Conservation (phyloP, 176 grass and related monocot genomes). For the Phoenix dactylifera region DNA sequence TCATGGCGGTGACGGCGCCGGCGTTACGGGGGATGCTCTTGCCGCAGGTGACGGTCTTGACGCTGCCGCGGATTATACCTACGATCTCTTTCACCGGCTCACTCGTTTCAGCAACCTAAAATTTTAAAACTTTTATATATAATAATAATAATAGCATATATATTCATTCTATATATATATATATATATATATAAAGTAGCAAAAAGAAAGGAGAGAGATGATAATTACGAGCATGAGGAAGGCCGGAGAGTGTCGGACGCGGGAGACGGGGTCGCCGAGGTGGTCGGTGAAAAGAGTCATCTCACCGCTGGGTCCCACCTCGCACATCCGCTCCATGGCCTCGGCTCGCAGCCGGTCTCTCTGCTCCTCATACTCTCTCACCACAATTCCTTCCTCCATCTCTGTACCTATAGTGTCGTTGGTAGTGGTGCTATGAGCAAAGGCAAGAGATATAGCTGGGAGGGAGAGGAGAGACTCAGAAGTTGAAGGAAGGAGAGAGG, state of each 20-base stretch:
- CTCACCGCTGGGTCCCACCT: conserved; percentile 40
- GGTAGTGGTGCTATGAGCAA: too few relatives aligned
- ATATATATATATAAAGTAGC: background rate
- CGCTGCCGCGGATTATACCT: conserved; percentile 64
- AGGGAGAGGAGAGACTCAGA: too few relatives aligned
- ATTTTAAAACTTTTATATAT: conserved; percentile 5
- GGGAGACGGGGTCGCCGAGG: conserved; percentile 67
- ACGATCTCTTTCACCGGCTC: conserved; percentile 41
- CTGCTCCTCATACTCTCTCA: conserved; percentile 44
- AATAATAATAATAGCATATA: background rate
- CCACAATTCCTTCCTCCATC: conserved; percentile 10
- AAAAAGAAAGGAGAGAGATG: too few relatives aligned
- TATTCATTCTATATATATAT: background rate
- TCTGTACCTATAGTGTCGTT: background rate
- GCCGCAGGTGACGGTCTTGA: conserved; percentile 69
- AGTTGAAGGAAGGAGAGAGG: background rate
- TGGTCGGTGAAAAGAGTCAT: conserved; percentile 75
- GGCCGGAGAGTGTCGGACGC: conserved; percentile 64
- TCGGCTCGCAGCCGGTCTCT: conserved; percentile 42
- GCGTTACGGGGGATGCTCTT: conserved; percentile 7
- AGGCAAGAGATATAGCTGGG: too few relatives aligned
- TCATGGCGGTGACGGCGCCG: background rate
- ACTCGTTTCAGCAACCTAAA: conserved; percentile 68
- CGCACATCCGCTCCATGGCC: conserved; percentile 61
- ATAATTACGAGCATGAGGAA: conserved; percentile 60